phyloP scores from a whole-genome alignment of 2,329 filamentous ascomycete species.

The Pseudocercospora crystallina region DNA sequence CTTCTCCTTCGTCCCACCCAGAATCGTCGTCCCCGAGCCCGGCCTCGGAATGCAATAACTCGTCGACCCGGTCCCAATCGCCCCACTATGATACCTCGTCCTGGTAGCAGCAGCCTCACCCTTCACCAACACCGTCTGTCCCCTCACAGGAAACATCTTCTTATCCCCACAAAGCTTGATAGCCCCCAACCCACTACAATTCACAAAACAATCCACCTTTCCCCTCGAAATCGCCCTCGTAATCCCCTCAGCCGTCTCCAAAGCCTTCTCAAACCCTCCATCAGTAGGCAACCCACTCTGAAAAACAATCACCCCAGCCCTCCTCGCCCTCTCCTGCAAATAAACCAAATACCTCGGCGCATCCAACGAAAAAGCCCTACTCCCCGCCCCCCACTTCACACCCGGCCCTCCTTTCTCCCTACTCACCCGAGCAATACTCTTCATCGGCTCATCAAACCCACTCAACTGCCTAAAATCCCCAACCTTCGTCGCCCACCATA shows the following conservation, averaged over 20 bases:
- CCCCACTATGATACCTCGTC: constrained; percentile 25
- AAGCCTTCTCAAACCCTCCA: constrained; percentile 30
- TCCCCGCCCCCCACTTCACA: constrained; percentile 33
- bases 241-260: constrained; percentile 30
- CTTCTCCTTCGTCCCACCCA: constrained; percentile 48
- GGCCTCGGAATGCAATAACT: constrained; percentile 47
- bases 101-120: constrained; percentile 40
- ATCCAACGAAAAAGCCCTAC: constrained; percentile 40
- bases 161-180: constrained; percentile 37
- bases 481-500: constrained; percentile 44
- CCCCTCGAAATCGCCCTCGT: constrained; percentile 8
- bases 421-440: constrained; percentile 14
- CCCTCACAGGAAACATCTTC: constrained; percentile 43
- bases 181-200: constrained; percentile 46
- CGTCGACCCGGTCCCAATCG: constrained; percentile 30
- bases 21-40: constrained; percentile 41
- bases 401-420: neutral
- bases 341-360: constrained; percentile 39
- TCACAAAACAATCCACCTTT: constrained; percentile 38
- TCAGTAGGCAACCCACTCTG: constrained; percentile 31
- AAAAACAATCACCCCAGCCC: constrained; percentile 31
- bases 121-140: constrained; percentile 48
- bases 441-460: constrained; percentile 16
- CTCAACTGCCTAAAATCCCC: constrained; percentile 32
- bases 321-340: constrained; percentile 33